phyloP scores from a whole-genome alignment of 768 basidiomycete species.

The Kwoniella newhampshirensis region DNA sequence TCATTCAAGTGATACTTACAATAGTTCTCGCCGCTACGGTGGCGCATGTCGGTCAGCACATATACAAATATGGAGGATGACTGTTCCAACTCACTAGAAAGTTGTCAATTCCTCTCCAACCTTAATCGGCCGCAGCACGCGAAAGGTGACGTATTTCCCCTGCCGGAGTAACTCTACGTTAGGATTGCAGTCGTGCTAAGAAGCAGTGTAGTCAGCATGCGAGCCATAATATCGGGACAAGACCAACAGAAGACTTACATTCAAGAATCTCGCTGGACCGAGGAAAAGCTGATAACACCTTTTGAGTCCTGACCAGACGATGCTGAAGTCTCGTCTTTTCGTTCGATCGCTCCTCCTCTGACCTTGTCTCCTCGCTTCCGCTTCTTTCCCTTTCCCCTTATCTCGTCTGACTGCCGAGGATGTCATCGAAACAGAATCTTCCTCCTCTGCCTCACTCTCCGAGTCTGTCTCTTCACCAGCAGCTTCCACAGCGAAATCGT shows the following conservation, averaged over 20 bases:
- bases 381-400: slow-evolving; percentile 22
- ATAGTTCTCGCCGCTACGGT: slow-evolving; percentile 37
- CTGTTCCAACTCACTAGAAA: slow-evolving; percentile 42
- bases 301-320: slow-evolving; percentile 48
- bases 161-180: slow-evolving; percentile 49
- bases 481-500: slow-evolving; percentile 31
- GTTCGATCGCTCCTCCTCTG: slow-evolving; percentile 39
- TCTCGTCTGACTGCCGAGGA: slow-evolving; percentile 10
- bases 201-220: slow-evolving; percentile 3
- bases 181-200: slow-evolving; percentile 51
- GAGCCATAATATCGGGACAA: neutral
- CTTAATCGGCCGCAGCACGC: slow-evolving; percentile 35
- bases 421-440: slow-evolving; percentile 13
- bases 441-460: slow-evolving; percentile 23
- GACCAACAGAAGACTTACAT: slow-evolving; percentile 31
- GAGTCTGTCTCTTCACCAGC: slow-evolving; percentile 26
- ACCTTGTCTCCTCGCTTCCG: slow-evolving; percentile 11
- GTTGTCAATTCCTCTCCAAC: slow-evolving; percentile 51
- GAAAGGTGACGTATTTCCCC: slow-evolving; percentile 49
- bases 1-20: slow-evolving; percentile 20
- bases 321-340: slow-evolving; percentile 47
- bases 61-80: neutral
- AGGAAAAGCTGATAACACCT: slow-evolving; percentile 49
- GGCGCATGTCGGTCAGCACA: slow-evolving; percentile 8
- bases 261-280: slow-evolving; percentile 51